phyloP scores from a whole-genome alignment of 2,329 filamentous ascomycete genomes.

The Moelleriella libera region DNA sequence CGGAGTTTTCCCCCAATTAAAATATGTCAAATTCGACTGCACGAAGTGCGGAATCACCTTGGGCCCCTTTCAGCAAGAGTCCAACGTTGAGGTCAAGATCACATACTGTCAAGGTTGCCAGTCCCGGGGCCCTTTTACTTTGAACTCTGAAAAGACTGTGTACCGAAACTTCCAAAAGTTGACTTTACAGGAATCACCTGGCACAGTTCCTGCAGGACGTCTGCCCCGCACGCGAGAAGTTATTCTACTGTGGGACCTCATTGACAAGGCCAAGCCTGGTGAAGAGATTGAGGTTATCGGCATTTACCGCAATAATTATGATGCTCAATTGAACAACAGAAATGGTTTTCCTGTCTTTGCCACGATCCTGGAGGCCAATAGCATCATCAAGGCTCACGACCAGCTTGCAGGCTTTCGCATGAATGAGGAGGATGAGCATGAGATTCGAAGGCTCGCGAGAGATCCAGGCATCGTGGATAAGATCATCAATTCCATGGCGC shows the following conservation, averaged over 20 bases:
- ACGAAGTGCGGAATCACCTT: constrained; percentile 83
- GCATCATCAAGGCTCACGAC: constrained; percentile 92
- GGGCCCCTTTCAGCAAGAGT: constrained; percentile 94
- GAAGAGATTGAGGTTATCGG: constrained; percentile 97
- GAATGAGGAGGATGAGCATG: constrained; percentile 86
- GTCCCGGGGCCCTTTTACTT: constrained; percentile 81
- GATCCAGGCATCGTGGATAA: constrained; percentile 90
- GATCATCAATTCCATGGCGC: constrained; percentile 83
- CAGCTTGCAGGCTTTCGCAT: constrained; percentile 92
- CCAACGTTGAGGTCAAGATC: constrained; percentile 90
- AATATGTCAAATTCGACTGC: constrained; percentile 98
- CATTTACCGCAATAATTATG: constrained; percentile 96
- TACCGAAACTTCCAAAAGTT: constrained; percentile 98
- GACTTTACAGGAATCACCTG: constrained; percentile 91
- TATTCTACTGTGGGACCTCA: constrained; percentile 90
- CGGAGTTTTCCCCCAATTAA: constrained; percentile 93
- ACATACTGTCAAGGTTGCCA: constrained; percentile 95
- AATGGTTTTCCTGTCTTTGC: constrained; percentile 98
- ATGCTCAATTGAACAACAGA: constrained; percentile 93
- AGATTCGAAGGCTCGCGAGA: constrained; percentile 75
- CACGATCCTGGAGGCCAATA: constrained; percentile 93
- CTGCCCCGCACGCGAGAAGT: constrained; percentile 88
- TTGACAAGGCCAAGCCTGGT: constrained; percentile 90
- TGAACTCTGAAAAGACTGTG: constrained; percentile 95
- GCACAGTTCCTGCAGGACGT: constrained; percentile 89